Conservation (phyloP, 495 filamentous ascomycete genomes). For the Amphirosellinia nigrospora region DNA sequence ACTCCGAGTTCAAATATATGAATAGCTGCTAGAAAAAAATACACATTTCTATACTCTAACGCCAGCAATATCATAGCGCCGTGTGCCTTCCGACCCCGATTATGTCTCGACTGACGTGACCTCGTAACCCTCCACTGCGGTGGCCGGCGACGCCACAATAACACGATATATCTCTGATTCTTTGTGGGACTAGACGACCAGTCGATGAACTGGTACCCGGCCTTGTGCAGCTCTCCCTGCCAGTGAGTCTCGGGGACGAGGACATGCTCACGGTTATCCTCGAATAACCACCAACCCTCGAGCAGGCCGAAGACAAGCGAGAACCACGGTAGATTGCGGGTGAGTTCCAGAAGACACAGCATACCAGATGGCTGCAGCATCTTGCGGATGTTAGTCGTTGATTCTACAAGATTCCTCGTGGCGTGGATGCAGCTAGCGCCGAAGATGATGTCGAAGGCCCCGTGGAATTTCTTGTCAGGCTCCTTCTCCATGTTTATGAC, state of each 20-base stretch:
- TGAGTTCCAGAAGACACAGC: conserved; percentile 51
- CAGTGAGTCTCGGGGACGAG: conserved; percentile 41
- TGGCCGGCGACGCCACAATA: conserved; percentile 34
- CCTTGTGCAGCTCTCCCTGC: conserved; percentile 38
- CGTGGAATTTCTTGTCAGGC: conserved; percentile 42
- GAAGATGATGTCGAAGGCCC: conserved; percentile 48
- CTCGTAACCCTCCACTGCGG: background rate
- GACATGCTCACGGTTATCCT: conserved; percentile 42
- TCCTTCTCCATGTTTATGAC: conserved; percentile 48
- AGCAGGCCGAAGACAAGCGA: conserved; percentile 56
- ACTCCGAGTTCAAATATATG: background rate
- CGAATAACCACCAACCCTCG: conserved; percentile 59
- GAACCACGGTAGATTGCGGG: conserved; percentile 43
- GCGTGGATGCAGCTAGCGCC: conserved; percentile 53
- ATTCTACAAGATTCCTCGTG: conserved; percentile 39
- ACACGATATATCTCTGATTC: conserved; percentile 31
- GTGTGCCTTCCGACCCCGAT: background rate
- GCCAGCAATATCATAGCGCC: background rate
- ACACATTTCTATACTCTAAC: background rate
- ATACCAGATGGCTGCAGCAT: conserved; percentile 47
- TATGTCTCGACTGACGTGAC: background rate
- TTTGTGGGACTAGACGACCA: conserved; percentile 45
- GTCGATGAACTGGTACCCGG: conserved; percentile 44
- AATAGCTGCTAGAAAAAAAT: background rate
- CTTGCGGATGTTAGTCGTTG: conserved; percentile 38